Percentiles rank a stretch among this genome's conserved stretches.
Evolutionary conservation across 441 rosid genomes (phyloP).

Genomic region (Croton laevigatus): DNA sequence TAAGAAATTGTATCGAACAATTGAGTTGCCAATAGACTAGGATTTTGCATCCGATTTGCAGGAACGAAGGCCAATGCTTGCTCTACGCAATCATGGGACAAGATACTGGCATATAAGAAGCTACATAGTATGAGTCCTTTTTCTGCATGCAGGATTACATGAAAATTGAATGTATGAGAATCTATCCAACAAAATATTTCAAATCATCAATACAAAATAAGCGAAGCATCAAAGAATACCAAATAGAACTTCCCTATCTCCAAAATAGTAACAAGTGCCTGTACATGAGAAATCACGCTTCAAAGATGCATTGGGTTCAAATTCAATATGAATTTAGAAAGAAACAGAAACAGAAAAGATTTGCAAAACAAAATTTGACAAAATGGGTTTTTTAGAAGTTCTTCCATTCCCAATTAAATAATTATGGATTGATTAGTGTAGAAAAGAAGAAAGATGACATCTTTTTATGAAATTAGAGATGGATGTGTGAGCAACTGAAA

Average conservation of each 20-base stretch:
- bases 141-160: constrained; percentile 56
- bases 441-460: neutral
- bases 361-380: constrained; percentile 1
- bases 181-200: neutral
- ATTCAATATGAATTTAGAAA: constrained; percentile 1
- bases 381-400: neutral
- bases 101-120: constrained; percentile 75
- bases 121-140: constrained; percentile 87
- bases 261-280: neutral
- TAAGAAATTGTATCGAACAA: constrained; percentile 61
- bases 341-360: constrained; percentile 3
- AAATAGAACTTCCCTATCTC: neutral
- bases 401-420: neutral
- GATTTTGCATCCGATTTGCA: constrained; percentile 71
- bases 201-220: neutral
- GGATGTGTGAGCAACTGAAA: neutral
- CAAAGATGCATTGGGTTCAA: neutral
- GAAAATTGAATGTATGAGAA: neutral
- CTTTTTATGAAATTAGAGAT: neutral
- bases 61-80: constrained; percentile 80
- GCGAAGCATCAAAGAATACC: neutral
- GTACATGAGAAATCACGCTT: neutral
- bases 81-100: constrained; percentile 73
- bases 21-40: constrained; percentile 75
- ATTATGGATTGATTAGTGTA: neutral